Base-by-base conservation (phyloP, 2,329 filamentous ascomycete species). In the Aspergillus quadrilineatus region DNA sequence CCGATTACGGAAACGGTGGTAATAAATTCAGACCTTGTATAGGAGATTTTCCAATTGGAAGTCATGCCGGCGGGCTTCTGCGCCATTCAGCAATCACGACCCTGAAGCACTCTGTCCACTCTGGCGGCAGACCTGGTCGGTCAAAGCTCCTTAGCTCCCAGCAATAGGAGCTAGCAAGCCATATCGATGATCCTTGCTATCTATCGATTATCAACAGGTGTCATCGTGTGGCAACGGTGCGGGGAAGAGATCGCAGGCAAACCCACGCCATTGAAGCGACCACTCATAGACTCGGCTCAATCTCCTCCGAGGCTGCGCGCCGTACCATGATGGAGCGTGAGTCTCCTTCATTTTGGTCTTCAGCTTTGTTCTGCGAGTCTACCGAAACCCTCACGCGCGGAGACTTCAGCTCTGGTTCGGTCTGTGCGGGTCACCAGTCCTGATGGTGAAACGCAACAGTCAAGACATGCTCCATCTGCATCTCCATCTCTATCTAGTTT, bases 241-340 rank as follows among this genome's bases (percentile, higher is more conserved):
- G 63, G 63, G 63, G 63, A 62, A 60, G 60, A 57, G 61, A 63
- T 65, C 60, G 53, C 57, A 58, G 53, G 56, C 58, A 60, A 59
- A 58, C 60, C 60, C 39, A 52, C 30, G 51, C 53, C 50, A 63
- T 59, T 57, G 58, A 60, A 57, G 42, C 48, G 39, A 58, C 32
- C 48, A 63, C 59, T 60, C 50, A 46, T 17, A 7, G 50, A n/a
- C 50, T 29, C 22, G 15, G 37, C 59, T 60, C 60, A 63, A 60
- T 62, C 51, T 56, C 46, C 51, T 44, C 48, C 37, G 59, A 61
- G 55, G 57, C 60, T 58, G 60, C 61, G 55, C 46, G 55, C 53
- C 42, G 29, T 57, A 12, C 55, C 53, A 61, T 60, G 58, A 55
- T 45, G 36, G 42, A 49, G 56, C 41, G 22, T 26, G 5, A 17